Base-by-base conservation (phyloP, 352 stramenopile species). In the Pythium dissotocum region DNA sequence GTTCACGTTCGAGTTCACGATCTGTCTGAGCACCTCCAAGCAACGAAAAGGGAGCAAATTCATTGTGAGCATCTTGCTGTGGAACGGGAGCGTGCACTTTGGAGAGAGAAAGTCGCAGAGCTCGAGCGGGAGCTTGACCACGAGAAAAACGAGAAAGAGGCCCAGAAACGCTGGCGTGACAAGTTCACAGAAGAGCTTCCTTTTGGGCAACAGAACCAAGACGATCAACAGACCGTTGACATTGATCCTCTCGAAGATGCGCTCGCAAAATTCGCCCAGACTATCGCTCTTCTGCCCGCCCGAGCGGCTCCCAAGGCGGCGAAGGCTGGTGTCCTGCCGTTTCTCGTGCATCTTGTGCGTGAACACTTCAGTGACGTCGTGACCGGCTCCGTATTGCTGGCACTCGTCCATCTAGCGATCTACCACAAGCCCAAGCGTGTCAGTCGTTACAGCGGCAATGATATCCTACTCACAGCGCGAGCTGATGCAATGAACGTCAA, bases 191-290 rank as follows among this genome's bases (percentile, higher is more conserved):
- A 61, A 32, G n/a, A 38, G 26, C 49, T 5, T 35, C 9, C 26
- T 21, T 10, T 1, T 10, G 28, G 28, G 0, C 26, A 56, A n/a
- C 24, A 18, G 26, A 56, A 42, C 9, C 35, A 58, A n/a, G 13
- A 24, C 33, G 35, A 71, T 10, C 16, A 28, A n/a, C 26, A 66
- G 21, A 6, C 61, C 1, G 9, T 42, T 24, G 44, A 32, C 0
- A 68, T 77, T 48, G 81, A 80, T 33, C 73, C 58, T 32, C 76
- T 77, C 0, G 76, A 91, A 30, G 79, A 90, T 44, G 80, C 85
- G 10, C 82, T 93, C 65, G 81, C 82, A 16, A 79, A 77, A 40
- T 93, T 93, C 69, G 82, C 83, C 0, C 85, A 93, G 58, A 90
- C 72, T 59, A 78, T 93, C 9, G 83, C 85, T 14, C 59, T 93